Evolutionary conservation across 805 yeast species (phyloP).

Genomic region (Myxozyma kluyveri): DNA sequence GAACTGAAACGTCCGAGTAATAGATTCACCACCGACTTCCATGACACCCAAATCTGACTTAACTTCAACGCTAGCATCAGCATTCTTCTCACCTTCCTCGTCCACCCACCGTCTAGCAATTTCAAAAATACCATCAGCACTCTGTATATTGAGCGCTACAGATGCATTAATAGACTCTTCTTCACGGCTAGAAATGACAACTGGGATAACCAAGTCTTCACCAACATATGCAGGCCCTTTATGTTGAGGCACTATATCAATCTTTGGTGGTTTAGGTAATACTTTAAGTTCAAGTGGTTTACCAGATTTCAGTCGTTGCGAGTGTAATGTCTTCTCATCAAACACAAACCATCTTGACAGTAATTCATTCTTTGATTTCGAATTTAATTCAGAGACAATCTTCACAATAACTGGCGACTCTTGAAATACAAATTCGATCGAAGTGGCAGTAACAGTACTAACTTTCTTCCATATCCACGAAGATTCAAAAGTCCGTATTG

Average conservation of each 20-base stretch:
- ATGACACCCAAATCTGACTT: constrained; percentile 2
- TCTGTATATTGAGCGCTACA: constrained; percentile 7
- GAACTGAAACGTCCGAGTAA: neutral
- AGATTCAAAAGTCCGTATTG: constrained; percentile 34
- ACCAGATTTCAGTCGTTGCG: constrained; percentile 8
- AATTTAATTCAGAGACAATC: constrained; percentile 3
- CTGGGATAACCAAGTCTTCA: constrained; percentile 15
- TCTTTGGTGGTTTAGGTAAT: constrained; percentile 27
- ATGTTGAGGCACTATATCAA: constrained; percentile 14
- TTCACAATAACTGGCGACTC: constrained; percentile 11
- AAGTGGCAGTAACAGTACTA: constrained; percentile 33
- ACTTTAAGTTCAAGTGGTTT: constrained; percentile 13
- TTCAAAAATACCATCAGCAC: constrained; percentile 11
- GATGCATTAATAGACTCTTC: constrained; percentile 11
- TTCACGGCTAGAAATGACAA: constrained; percentile 21
- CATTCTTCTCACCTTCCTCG: neutral
- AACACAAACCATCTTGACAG: constrained; percentile 18
- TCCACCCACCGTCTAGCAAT: neutral
- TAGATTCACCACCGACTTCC: neutral
- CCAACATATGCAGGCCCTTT: constrained; percentile 24
- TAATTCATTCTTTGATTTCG: neutral
- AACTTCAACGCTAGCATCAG: neutral
- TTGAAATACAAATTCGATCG: constrained; percentile 22
- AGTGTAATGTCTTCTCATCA: constrained; percentile 1
- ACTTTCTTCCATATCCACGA: constrained; percentile 30